A percentile compares a stretch with the other conserved stretches of the same genome.
Evolutionary conservation across 1,139 yeast genomes (phyloP).

Genomic region (Diutina ranongensis): DNA sequence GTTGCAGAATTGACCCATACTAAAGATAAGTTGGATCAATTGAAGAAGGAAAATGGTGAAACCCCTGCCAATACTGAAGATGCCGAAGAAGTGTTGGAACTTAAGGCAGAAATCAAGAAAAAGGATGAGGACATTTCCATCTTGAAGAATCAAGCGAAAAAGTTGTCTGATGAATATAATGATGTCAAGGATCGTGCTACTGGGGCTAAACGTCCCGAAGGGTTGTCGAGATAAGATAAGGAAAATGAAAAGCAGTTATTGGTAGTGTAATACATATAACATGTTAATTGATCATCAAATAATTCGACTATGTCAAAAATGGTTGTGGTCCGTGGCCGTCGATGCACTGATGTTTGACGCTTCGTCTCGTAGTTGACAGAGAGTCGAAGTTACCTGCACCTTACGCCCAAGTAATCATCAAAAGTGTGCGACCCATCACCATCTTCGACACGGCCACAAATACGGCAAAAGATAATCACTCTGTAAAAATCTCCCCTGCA

Average conservation of each 20-base stretch:
- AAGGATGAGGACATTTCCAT: conserved; percentile 54
- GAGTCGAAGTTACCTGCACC: background rate
- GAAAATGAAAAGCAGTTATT: too few relatives aligned
- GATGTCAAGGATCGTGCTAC: conserved; percentile 5
- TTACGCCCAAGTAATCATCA: too few relatives aligned
- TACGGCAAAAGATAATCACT: background rate
- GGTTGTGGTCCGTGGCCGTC: too few relatives aligned
- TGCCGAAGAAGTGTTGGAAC: conserved; percentile 29
- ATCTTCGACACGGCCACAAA: too few relatives aligned
- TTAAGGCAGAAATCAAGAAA: conserved; percentile 44
- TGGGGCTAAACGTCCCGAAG: background rate
- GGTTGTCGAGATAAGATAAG: background rate
- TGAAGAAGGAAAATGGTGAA: conserved; percentile 15
- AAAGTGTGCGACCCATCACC: background rate
- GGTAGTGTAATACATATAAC: too few relatives aligned
- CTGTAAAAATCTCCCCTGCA: background rate
- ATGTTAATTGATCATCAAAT: too few relatives aligned
- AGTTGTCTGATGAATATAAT: conserved; percentile 56
- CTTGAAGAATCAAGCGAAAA: conserved; percentile 61
- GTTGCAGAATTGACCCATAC: conserved; percentile 62
- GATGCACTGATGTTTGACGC: too few relatives aligned
- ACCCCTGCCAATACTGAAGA: conserved; percentile 16
- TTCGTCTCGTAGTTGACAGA: too few relatives aligned
- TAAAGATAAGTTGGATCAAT: conserved; percentile 50
- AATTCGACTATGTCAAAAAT: too few relatives aligned